phyloP scores from a whole-genome alignment of 176 grass and related monocot genomes.

The Lolium perenne region DNA sequence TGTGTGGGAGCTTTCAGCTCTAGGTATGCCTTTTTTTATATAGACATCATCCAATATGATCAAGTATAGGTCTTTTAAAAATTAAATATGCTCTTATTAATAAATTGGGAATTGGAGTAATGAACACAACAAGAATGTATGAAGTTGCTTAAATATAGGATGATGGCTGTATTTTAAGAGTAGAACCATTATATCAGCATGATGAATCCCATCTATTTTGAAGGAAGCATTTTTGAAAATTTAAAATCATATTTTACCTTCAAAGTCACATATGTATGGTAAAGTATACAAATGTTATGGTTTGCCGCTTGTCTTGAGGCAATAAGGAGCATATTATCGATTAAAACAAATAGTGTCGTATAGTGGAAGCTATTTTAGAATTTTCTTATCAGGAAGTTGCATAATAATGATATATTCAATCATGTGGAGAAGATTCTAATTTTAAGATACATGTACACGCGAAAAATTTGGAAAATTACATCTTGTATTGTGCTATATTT shows the following conservation, averaged over 20 bases:
- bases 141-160: not conserved
- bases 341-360: not conserved
- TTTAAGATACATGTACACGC: slow-evolving; percentile 52
- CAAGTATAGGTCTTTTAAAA: too few species aligned
- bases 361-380: slow-evolving; percentile 45
- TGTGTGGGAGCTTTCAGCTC: too few species aligned
- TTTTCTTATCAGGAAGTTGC: slow-evolving; percentile 55
- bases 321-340: slow-evolving; percentile 40
- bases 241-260: not conserved
- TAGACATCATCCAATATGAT: slow-evolving; percentile 44
- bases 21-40: too few species aligned
- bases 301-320: slow-evolving; percentile 51
- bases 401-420: slow-evolving; percentile 43
- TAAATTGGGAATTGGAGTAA: not conserved
- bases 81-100: too few species aligned
- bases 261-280: not conserved
- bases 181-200: not conserved
- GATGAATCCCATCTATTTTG: not conserved
- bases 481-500: slow-evolving; percentile 53
- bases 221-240: not conserved
- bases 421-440: slow-evolving; percentile 47
- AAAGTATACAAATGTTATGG: slow-evolving; percentile 51
- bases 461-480: slow-evolving; percentile 58
- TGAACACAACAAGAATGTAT: not conserved
- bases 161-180: not conserved